These are phyloP conservation scores for Diplodia sapinea DNA, from an alignment of 2,329 filamentous ascomycete genomes.

Conservation along the genomic window DNA sequence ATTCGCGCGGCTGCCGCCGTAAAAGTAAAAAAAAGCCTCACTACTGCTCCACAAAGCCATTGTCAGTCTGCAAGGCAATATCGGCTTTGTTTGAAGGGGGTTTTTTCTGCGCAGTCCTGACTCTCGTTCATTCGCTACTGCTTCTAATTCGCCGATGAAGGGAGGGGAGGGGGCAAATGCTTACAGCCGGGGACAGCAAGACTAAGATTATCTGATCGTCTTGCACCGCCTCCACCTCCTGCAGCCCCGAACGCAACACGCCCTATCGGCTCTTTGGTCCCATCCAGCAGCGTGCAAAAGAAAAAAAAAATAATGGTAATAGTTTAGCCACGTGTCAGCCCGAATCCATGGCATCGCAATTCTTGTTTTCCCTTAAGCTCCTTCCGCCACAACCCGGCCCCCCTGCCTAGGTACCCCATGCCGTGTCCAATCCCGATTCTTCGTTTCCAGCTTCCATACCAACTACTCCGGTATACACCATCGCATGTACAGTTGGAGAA, in stretches of 20 bases:
- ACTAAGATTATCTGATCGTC: too few species aligned
- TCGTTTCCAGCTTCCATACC: too few species aligned
- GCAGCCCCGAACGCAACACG: too few species aligned
- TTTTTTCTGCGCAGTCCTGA: background rate
- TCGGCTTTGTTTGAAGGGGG: background rate
- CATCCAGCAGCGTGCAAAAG: too few species aligned
- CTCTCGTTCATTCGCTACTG: background rate
- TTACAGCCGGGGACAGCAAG: too few species aligned
- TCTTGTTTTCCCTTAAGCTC: background rate
- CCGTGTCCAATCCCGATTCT: too few species aligned
- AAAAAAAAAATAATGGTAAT: background rate
- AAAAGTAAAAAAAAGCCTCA: slow-evolving; percentile 13
- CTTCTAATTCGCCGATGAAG: background rate
- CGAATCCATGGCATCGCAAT: background rate
- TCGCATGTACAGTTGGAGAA: too few species aligned
- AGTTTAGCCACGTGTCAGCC: background rate
- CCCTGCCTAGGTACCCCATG: too few species aligned
- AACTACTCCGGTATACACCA: too few species aligned
- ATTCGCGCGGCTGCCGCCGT: slow-evolving; percentile 22
- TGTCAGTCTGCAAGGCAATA: background rate
- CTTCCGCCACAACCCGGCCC: background rate
- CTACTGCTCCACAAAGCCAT: background rate
- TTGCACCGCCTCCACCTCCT: too few species aligned
- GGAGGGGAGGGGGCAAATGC: too few species aligned
- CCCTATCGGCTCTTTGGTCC: too few species aligned